These are phyloP conservation scores for Lagenaria siceraria DNA, from an alignment of 306 rosid species.

Conservation along the genomic window DNA sequence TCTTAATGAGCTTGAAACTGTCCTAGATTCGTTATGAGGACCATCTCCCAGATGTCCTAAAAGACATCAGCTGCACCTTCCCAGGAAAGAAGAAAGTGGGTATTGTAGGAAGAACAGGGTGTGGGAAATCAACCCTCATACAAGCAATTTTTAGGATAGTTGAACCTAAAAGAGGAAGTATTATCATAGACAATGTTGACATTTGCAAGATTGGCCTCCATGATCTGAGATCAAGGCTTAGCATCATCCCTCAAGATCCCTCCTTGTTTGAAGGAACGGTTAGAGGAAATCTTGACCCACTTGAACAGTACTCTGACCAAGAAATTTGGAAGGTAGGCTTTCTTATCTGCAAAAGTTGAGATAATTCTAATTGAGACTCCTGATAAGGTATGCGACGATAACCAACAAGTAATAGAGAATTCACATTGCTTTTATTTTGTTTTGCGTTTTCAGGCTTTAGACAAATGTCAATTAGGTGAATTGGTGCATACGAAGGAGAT, in stretches of 20 bases:
- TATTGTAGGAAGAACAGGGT: conserved; percentile 85
- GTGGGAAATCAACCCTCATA: conserved; percentile 90
- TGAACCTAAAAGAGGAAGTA: conserved; percentile 78
- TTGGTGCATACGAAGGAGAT: too few relatives aligned
- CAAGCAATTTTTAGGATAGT: conserved; percentile 82
- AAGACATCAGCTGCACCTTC: conserved; percentile 66
- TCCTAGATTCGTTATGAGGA: conserved; percentile 82
- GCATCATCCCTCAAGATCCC: conserved; percentile 90
- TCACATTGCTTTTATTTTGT: background rate
- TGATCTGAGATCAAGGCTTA: conserved; percentile 77
- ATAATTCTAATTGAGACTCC: background rate
- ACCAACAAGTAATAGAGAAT: background rate
- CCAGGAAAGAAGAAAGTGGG: conserved; percentile 82
- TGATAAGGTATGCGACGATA: background rate
- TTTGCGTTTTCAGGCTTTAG: conserved; percentile 41
- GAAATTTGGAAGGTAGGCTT: conserved; percentile 66
- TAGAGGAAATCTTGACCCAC: conserved; percentile 76
- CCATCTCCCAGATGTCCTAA: conserved; percentile 70
- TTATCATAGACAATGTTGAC: conserved; percentile 55
- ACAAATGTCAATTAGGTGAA: conserved; percentile 71
- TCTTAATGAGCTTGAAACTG: too few relatives aligned
- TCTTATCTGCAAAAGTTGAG: too few relatives aligned
- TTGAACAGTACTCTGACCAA: conserved; percentile 44
- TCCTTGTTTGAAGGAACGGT: conserved; percentile 82
- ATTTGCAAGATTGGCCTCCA: conserved; percentile 73